Conservation (phyloP, 352 stramenopile genomes). For the Globisporangium viniferum region DNA sequence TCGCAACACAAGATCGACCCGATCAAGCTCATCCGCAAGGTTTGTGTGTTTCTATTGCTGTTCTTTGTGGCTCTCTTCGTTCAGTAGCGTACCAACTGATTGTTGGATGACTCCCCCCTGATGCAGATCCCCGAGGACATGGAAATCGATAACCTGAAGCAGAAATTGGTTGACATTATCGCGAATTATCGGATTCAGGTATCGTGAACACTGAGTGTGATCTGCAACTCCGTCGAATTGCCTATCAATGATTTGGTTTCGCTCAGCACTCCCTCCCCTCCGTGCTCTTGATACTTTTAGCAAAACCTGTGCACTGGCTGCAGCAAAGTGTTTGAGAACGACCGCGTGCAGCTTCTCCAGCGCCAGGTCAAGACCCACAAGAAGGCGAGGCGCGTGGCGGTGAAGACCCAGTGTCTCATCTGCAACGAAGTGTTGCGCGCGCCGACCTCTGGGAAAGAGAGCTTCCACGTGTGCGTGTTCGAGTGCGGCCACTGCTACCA, state of each 20-base stretch:
- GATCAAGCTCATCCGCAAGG: conserved; percentile 83
- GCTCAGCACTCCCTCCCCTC: neutral
- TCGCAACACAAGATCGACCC: conserved; percentile 83
- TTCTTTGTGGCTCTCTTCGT: neutral
- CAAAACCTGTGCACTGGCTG: conserved; percentile 75
- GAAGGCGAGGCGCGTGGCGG: conserved; percentile 53
- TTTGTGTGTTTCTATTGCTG: conserved; percentile 15
- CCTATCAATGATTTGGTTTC: neutral
- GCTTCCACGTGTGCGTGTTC: conserved; percentile 69
- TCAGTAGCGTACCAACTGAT: neutral
- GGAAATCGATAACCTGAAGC: conserved; percentile 76
- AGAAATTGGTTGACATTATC: conserved; percentile 78
- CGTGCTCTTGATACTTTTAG: conserved; percentile 21
- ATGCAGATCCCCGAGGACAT: conserved; percentile 79
- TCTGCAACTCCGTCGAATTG: neutral
- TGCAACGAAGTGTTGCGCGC: conserved; percentile 58
- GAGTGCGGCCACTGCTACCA: conserved; percentile 85
- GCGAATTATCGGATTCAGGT: conserved; percentile 83
- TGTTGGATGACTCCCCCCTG: neutral
- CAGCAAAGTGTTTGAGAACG: conserved; percentile 77
- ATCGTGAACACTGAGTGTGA: neutral
- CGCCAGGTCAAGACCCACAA: conserved; percentile 65
- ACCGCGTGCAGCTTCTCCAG: conserved; percentile 67
- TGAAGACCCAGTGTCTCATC: conserved; percentile 58
- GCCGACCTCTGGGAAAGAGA: conserved; percentile 42